Conservation (phyloP, 139 green algal species). For the Chlamydomonas schloesseri region DNA sequence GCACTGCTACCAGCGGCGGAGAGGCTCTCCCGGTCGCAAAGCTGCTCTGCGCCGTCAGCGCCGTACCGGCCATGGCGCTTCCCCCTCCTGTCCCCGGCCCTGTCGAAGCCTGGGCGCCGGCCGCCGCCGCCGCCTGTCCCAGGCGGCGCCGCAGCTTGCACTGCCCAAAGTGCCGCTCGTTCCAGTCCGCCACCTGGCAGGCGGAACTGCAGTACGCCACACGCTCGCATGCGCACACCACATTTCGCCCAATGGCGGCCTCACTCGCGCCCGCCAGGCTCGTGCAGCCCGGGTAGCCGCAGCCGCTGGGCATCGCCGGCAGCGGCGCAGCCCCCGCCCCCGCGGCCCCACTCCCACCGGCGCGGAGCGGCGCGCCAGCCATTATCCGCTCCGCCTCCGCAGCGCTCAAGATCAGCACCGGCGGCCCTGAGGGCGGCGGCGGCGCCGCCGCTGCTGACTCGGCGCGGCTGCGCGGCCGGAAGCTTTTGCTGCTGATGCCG, state of each 20-base stretch:
- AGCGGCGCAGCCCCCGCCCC: neutral
- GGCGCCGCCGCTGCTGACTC: neutral
- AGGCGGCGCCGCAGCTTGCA: too few relatives aligned
- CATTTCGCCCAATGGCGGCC: neutral
- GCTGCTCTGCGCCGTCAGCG: too few relatives aligned
- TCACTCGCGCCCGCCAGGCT: constrained; percentile 12
- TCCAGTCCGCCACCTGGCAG: constrained; percentile 22
- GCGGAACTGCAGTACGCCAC: constrained; percentile 4
- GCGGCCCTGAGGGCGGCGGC: neutral
- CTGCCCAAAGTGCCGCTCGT: neutral
- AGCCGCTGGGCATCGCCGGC: neutral
- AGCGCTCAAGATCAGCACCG: neutral
- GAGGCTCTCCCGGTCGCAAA: too few relatives aligned
- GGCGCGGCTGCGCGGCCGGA: neutral
- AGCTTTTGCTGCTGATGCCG: neutral
- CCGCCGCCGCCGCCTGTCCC: too few relatives aligned
- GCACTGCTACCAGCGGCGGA: too few relatives aligned
- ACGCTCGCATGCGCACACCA: neutral
- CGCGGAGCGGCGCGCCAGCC: neutral
- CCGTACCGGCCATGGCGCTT: too few relatives aligned
- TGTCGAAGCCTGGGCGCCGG: too few relatives aligned
- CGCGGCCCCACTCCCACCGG: neutral
- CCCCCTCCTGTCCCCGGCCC: too few relatives aligned
- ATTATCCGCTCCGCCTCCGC: neutral
- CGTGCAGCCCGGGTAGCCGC: constrained; percentile 5